These are phyloP conservation scores for Malus domestica DNA, from an alignment of 306 rosid genomes.

Conservation along the genomic window DNA sequence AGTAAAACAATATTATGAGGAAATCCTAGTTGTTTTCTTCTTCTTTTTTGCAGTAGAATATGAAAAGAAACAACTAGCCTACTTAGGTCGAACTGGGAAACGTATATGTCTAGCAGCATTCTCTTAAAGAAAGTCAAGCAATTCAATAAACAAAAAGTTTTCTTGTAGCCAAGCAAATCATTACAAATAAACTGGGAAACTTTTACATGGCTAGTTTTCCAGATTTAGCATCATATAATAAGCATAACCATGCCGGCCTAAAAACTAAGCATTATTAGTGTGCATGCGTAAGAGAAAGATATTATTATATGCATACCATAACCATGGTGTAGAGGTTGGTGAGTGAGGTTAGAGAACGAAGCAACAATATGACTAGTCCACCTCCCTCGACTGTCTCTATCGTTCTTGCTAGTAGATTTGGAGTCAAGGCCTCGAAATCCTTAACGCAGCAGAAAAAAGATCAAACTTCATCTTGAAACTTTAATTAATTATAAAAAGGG, in stretches of 20 bases:
- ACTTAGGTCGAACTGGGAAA: background rate
- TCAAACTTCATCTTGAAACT: conserved; percentile 10
- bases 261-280: background rate
- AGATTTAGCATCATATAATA: background rate
- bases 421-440: conserved; percentile 96
- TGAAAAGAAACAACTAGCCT: background rate
- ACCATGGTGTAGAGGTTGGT: conserved; percentile 95
- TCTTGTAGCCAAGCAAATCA: background rate
- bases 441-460: conserved; percentile 24
- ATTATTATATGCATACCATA: conserved; percentile 53
- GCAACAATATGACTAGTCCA: conserved; percentile 70
- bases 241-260: background rate
- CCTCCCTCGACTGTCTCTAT: conserved; percentile 99
- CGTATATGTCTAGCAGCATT: background rate
- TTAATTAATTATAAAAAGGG: background rate
- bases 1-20: background rate
- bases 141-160: background rate
- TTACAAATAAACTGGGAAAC: background rate
- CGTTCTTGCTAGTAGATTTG: conserved; percentile 88
- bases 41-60: background rate
- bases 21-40: background rate
- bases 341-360: conserved; percentile 72
- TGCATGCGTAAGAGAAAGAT: background rate
- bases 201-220: background rate
- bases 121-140: background rate